A percentile compares a stretch with the other conserved stretches of the same genome.
phyloP scores from a whole-genome alignment of 1,139 yeast species.

The Candida freyschussii region DNA sequence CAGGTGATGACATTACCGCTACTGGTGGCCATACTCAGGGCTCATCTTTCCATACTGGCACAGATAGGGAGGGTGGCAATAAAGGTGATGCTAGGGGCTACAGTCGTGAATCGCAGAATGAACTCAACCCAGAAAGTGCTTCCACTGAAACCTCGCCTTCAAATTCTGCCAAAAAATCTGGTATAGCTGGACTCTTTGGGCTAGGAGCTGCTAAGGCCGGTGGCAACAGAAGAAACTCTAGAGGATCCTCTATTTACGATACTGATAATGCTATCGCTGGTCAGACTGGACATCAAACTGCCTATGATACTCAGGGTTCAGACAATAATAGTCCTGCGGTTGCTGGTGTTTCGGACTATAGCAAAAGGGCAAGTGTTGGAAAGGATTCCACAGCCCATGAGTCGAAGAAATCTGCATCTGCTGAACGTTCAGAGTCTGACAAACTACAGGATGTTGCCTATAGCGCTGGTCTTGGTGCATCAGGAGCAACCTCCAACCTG shows the following conservation, averaged over 20 bases:
- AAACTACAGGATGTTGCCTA: constrained; percentile 5
- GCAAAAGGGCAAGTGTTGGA: no score
- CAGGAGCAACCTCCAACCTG: constrained; percentile 15
- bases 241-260: constrained; percentile 4
- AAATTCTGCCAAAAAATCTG: no score
- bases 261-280: constrained; percentile 2
- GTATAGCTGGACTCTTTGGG: constrained; percentile 4
- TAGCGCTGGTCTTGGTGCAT: constrained; percentile 15
- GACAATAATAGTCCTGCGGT: constrained; percentile 1
- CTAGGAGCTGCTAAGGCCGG: no score
- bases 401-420: background rate
- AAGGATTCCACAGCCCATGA: no score
- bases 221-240: constrained; percentile 4
- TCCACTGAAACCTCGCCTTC: no score
- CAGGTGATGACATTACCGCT: constrained; percentile 7
- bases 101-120: no score
- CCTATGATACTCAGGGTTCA: no score
- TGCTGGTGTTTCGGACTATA: constrained; percentile 1
- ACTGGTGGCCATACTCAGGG: no score
- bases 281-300: constrained; percentile 3
- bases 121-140: no score
- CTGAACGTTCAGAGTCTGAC: background rate
- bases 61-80: no score
- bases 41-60: no score
- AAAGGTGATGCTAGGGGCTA: no score